Base-by-base conservation (phyloP, 768 basidiomycete genomes). In the Rhizopogon roseolus region DNA sequence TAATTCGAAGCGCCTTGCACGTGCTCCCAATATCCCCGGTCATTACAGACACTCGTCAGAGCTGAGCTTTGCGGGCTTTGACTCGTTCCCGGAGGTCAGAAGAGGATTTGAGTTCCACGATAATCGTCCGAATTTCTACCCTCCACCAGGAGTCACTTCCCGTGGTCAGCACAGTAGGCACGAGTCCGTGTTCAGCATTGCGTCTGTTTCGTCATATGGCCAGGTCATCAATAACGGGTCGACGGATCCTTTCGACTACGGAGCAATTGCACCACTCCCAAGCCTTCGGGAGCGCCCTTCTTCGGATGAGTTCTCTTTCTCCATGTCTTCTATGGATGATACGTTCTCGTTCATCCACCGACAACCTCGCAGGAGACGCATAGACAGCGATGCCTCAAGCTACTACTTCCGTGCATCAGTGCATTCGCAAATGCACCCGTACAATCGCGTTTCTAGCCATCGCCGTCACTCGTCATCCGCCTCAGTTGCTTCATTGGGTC, bases 181-280 rank as follows among this genome's bases (percentile, higher is more conserved):
- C 13, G 83, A 85, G 37, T 88, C 88, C 0, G 49, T 82, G 11
- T 79, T 85, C 67, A 90, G 86, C 61, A 84, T 92, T 49, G 85
- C 86, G 0, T 90, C 89, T 0, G 79, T 91, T 5, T 91, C 90
- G 0, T 90, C 89, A 0, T 90, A 88, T 55, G 89, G 90, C 3
- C 74, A 75, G 3, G 81, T 88, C 36, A 71, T 87, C 55, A 78
- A 86, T 53, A 65, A 75, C 16, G 90, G 90, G 16, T 65, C 76
- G 1, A 64, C 59, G 3, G 90, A 93, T 65, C 90, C 90, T 0
- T 92, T 92, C 66, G 87, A 86, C 40, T 91, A 84, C 55, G 85
- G 74, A 0, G 49, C 62, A 0, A 38, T 60, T 3, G 51, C 34
- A 27, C 54, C 59, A 1, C 60, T 81, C 13, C 76, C 80, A 19